Evolutionary conservation across 2,329 filamentous ascomycete genomes (phyloP), one percentile per base, ranked within the genome.

Genomic region (Trichothecium sympodiale): DNA sequence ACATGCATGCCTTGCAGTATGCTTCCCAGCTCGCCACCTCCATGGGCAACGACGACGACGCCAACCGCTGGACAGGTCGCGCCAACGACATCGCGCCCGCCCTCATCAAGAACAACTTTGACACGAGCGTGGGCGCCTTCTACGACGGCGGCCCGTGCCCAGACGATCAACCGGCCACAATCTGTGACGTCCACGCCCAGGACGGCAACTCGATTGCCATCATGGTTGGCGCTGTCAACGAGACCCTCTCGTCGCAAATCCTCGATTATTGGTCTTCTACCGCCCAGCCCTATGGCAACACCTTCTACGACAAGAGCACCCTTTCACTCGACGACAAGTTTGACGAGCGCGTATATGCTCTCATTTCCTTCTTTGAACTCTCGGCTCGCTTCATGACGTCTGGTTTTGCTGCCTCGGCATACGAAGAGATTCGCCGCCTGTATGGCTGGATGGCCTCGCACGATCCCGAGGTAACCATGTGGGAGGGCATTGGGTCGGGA

Each of bases 351-450:
- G 67, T 71, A 4, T 71, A 71, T 37, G 56, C 68, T 3, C 70
- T 71, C 41, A 60, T 65, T 14, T 70, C 67, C 2, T 71, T 67
- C 46, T 71, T 71, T 42, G 68, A 71, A 50, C 54, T 67, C 14
- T 55, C 60, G n/a, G 67, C 67, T 10, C 61, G 67, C 8, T 69
- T 71, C 43, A 46, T 50, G 16, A 48, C 35, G 8, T 23, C 36
- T 5, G 57, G 54, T 0, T 38, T 51, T 4, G 49, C 49, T 1
- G 44, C 40, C 2, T 57, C 56, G 6, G 67, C 61, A 1, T 45
- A 67, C 0, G 64, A 69, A 17, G 57, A 69, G 46, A 52, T 69
- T 12, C 48, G 56, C 29, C 52, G 67, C 14, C 49, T 68, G 13
- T 71, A 69, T 41, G 65, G 65, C 4, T 68, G 63, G 60, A 71